A percentile compares a stretch with the other conserved stretches of the same genome.
Evolutionary conservation across 1,139 yeast genomes (phyloP).

Genomic region (Saccharomyces hybrid): DNA sequence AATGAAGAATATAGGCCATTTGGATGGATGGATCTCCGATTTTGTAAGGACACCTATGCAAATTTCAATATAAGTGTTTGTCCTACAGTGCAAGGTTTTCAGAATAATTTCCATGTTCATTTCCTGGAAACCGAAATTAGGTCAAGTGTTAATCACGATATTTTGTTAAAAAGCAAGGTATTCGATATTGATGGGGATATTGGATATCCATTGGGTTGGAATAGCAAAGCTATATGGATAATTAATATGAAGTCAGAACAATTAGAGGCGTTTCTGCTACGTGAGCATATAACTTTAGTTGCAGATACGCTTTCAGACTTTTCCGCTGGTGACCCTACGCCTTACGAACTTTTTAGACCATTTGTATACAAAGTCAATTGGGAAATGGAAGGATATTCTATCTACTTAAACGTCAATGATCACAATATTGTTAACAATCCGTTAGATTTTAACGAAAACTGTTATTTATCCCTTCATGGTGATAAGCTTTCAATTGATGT

Average conservation of each 20-base stretch:
- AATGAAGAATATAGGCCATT: slow-evolving; percentile 47
- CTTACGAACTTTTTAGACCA: slow-evolving; percentile 73
- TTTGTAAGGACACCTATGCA: slow-evolving; percentile 47
- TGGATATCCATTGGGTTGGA: slow-evolving; percentile 75
- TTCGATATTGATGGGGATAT: slow-evolving; percentile 52
- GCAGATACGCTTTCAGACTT: slow-evolving; percentile 74
- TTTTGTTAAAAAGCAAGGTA: slow-evolving; percentile 55
- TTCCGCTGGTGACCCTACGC: slow-evolving; percentile 61
- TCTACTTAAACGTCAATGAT: slow-evolving; percentile 76
- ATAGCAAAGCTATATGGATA: slow-evolving; percentile 65
- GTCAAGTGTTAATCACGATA: slow-evolving; percentile 84
- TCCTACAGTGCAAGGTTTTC: slow-evolving; percentile 54
- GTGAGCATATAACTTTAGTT: slow-evolving; percentile 76
- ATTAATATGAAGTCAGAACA: slow-evolving; percentile 48
- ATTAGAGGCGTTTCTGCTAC: slow-evolving; percentile 56
- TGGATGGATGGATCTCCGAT: slow-evolving; percentile 84
- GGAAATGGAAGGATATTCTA: slow-evolving; percentile 48
- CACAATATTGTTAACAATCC: slow-evolving; percentile 85
- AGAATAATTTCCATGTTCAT: slow-evolving; percentile 44
- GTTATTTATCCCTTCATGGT: slow-evolving; percentile 69
- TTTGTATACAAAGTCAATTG: slow-evolving; percentile 56
- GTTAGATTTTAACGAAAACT: slow-evolving; percentile 71
- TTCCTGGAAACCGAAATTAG: slow-evolving; percentile 57
- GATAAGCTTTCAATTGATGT: slow-evolving; percentile 43
- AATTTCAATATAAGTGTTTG: slow-evolving; percentile 44